Conservation (phyloP, 352 stramenopile genomes). For the Phytophthora fragariae region DNA sequence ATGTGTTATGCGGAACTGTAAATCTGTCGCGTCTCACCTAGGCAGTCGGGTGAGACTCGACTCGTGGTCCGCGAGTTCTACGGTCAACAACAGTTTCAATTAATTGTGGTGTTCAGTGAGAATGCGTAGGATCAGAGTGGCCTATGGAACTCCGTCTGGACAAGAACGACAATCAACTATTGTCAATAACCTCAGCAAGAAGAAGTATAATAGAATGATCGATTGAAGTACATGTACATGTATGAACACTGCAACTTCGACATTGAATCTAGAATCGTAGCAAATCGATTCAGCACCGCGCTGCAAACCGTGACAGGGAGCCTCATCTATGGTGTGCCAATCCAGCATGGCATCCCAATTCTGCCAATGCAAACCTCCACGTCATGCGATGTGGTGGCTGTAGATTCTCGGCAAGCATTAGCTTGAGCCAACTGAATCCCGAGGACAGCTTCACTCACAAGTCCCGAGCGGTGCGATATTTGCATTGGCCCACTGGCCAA, state of each 20-base stretch:
- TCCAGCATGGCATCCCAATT: conserved; percentile 3
- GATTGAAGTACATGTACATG: not conserved
- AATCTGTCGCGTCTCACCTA: too few species aligned
- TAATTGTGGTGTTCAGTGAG: too few species aligned
- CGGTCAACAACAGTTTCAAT: not conserved
- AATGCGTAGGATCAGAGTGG: too few species aligned
- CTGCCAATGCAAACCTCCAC: conserved; percentile 1
- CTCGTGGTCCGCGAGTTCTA: too few species aligned
- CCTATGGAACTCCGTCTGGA: too few species aligned
- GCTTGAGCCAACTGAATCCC: conserved; percentile 30
- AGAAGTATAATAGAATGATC: not conserved
- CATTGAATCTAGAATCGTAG: conserved; percentile 22
- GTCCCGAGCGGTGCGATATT: conserved; percentile 3
- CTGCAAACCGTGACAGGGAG: not conserved
- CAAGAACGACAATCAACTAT: too few species aligned
- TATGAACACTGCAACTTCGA: conserved; percentile 15
- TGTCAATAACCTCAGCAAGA: not conserved
- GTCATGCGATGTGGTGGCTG: conserved; percentile 18
- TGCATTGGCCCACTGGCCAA: conserved; percentile 14
- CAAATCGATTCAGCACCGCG: conserved; percentile 18
- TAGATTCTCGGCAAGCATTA: conserved; percentile 31
- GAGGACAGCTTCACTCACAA: conserved; percentile 4
- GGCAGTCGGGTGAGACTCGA: too few species aligned
- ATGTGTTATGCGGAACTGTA: too few species aligned
- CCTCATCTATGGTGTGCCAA: conserved; percentile 28